Base-by-base conservation (phyloP, 2,329 filamentous ascomycete species). In the Pyricularia sp. region DNA sequence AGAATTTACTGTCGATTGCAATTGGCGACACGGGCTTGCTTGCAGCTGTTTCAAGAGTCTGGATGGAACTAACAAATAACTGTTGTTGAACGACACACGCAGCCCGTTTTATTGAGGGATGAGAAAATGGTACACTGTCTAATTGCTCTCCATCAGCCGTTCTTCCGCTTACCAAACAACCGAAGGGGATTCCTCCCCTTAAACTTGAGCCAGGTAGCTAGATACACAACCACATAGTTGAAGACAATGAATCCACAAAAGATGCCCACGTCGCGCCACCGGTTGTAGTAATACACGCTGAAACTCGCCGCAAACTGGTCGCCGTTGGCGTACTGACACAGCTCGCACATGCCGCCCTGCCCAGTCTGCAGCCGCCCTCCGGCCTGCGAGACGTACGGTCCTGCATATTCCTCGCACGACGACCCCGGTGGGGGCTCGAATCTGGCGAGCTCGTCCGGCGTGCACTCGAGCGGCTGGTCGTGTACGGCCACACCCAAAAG, bases 261-360 rank as follows among this genome's bases (percentile, higher is more conserved):
- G 65, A 90, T 87, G 0, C 74, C 89, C 0, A 86, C 86, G 76
- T 92, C 82, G 66, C 90, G 82, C 90, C 90, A 92, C 0, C 87
- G 89, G 72, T 87, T 88, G 70, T 82, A n/a, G 23, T 58, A 86
- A 72, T 90, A 86, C 4, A 86, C 81, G 1, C 81, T 80, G 9
- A 92, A 73, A 73, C 91, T 90, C 14, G 92, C 71, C 0, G 81
- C 86, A 2, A 77, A 73, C 69, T 90, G 88, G 6, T 82, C 80
- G 0, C 88, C 89, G 23, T 74, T 77, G 1, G 76, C 77, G 74
- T 86, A 92, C 71, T 86, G 80, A 73, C 90, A 92, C 0, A 91
- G 88, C 59, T 77, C 77, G 75, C 90, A 92, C 0, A 76, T 79
- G 0, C 77, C 55, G 5, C 55, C 55, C 55, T 58, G 20, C 5